Conservation (phyloP, 371 early-diverging fungal species). For the Lichtheimia hyalospora region DNA sequence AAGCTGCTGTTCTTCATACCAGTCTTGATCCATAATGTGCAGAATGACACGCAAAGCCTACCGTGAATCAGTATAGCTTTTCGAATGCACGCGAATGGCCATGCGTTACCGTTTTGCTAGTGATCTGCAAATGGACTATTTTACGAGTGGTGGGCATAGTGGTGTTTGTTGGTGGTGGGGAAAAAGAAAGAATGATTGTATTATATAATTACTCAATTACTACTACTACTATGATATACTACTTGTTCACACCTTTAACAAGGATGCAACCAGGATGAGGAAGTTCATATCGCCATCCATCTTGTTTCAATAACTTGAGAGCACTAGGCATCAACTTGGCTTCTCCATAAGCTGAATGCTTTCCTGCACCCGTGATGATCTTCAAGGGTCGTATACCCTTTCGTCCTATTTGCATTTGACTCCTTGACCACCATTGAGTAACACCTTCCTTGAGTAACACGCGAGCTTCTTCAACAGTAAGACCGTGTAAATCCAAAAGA, state of each 20-base stretch:
- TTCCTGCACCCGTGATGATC: constrained; percentile 68
- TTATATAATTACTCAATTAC: too few relatives aligned
- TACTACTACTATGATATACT: not conserved
- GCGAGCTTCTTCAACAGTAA: constrained; percentile 64
- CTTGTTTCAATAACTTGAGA: constrained; percentile 43
- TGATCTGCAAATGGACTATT: too few relatives aligned
- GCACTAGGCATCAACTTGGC: constrained; percentile 60
- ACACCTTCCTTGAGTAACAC: constrained; percentile 61
- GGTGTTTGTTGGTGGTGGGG: too few relatives aligned
- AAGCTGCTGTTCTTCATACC: too few relatives aligned
- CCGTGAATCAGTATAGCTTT: too few relatives aligned
- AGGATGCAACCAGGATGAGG: constrained; percentile 49
- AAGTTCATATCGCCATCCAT: constrained; percentile 60
- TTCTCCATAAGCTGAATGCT: constrained; percentile 58
- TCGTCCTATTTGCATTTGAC: constrained; percentile 52
- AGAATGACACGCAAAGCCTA: too few relatives aligned
- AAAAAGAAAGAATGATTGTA: too few relatives aligned
- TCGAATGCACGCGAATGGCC: too few relatives aligned
- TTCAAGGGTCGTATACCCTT: constrained; percentile 47
- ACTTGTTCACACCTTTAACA: constrained; percentile 33
- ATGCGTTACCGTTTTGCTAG: too few relatives aligned
- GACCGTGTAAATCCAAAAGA: constrained; percentile 70
- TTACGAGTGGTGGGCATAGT: too few relatives aligned
- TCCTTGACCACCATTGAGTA: constrained; percentile 61
- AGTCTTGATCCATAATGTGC: too few relatives aligned